These are phyloP conservation scores for Coemansia sp. DNA, from an alignment of 371 early-diverging fungal species.

Conservation along the genomic window DNA sequence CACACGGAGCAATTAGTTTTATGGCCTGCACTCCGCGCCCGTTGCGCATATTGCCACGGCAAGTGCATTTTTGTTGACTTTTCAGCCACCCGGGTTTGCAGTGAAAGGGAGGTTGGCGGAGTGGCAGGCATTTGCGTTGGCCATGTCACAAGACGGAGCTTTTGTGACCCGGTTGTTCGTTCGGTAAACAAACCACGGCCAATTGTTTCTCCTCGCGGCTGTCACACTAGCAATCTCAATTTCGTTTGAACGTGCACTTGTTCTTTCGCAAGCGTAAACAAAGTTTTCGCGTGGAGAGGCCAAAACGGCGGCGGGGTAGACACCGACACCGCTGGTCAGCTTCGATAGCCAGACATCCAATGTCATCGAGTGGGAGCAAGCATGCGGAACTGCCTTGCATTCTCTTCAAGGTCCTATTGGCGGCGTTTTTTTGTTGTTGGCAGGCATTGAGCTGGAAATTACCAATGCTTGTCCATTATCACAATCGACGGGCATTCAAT, in stretches of 20 bases:
- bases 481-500: too few species aligned
- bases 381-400: too few species aligned
- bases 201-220: neutral
- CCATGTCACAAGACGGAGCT: neutral
- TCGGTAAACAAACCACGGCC: too few species aligned
- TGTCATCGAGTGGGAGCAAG: too few species aligned
- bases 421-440: too few species aligned
- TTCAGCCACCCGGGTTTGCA: neutral
- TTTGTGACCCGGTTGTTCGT: neutral
- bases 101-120: too few species aligned
- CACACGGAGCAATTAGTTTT: neutral
- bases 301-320: neutral
- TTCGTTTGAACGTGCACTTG: neutral
- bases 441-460: neutral
- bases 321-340: too few species aligned
- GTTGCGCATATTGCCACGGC: neutral
- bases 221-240: neutral
- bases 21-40: neutral
- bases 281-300: neutral
- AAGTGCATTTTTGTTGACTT: neutral
- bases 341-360: too few species aligned
- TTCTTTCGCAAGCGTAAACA: slow-evolving; percentile 2
- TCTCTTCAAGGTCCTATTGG: too few species aligned
- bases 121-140: neutral
- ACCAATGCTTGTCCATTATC: neutral